Conservation (phyloP, 805 yeast genomes). For the Candida michaelii region DNA sequence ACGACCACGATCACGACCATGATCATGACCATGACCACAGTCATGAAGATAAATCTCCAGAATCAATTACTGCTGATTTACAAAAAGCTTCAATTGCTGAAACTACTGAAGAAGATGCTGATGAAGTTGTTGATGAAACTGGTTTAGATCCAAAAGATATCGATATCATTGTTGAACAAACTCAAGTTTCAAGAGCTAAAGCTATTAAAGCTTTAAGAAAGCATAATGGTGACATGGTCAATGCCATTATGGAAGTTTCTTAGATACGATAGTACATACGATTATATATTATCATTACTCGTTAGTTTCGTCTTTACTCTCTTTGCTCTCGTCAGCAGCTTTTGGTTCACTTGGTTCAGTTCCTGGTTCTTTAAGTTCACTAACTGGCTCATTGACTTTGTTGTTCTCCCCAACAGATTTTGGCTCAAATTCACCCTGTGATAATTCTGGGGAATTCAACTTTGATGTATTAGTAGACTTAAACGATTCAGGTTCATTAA, state of each 20-base stretch:
- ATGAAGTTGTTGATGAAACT: conserved; percentile 76
- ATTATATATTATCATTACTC: background rate
- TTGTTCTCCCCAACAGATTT: too few relatives aligned
- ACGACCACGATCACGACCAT: conserved; percentile 15
- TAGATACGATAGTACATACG: conserved; percentile 19
- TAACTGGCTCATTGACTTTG: too few relatives aligned
- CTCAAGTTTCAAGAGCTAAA: conserved; percentile 83
- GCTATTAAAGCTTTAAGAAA: conserved; percentile 88
- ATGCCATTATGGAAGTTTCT: conserved; percentile 85
- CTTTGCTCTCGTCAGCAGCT: too few relatives aligned
- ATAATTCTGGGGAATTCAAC: background rate
- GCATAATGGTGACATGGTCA: conserved; percentile 92
- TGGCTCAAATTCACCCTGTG: background rate
- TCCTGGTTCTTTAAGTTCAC: background rate
- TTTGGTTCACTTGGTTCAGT: background rate
- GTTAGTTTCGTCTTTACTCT: too few relatives aligned
- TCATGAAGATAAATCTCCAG: conserved; percentile 61
- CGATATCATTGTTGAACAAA: conserved; percentile 85
- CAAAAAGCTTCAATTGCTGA: conserved; percentile 36
- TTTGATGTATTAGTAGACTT: background rate
- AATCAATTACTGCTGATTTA: conserved; percentile 79
- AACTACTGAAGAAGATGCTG: conserved; percentile 41
- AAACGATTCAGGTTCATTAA: conserved; percentile 24
- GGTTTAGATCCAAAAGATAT: conserved; percentile 84
- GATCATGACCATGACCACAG: conserved; percentile 16